phyloP scores from a whole-genome alignment of 345 rosid species.

The Murraya koenigii region DNA sequence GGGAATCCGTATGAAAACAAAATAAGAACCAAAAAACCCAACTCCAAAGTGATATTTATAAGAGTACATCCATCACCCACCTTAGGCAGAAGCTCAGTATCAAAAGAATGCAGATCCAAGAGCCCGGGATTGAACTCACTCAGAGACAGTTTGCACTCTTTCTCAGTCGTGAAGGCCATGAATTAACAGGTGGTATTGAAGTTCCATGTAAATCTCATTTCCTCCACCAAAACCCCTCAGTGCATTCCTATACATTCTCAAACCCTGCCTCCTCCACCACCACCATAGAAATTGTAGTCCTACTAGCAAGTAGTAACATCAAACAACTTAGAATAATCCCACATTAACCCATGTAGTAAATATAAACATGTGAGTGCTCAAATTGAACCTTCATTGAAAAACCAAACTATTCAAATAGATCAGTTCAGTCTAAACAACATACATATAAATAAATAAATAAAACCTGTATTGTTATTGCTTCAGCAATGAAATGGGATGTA shows the following conservation, averaged over 20 bases:
- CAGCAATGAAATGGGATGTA: neutral
- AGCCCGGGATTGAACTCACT: slow-evolving; percentile 92
- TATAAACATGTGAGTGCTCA: neutral
- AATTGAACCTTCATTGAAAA: neutral
- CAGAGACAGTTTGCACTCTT: slow-evolving; percentile 63
- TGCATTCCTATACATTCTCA: slow-evolving; percentile 58
- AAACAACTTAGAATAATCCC: slow-evolving; percentile 1
- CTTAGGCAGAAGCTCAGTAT: slow-evolving; percentile 96
- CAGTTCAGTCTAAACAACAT: neutral
- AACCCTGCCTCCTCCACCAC: slow-evolving; percentile 48
- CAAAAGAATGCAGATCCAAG: slow-evolving; percentile 90
- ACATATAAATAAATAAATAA: neutral
- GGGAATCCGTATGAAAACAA: neutral
- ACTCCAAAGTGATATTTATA: neutral
- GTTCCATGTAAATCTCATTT: slow-evolving; percentile 65
- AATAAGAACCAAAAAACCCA: neutral
- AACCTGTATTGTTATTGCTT: no score
- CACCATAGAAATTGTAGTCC: no score
- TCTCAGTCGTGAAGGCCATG: slow-evolving; percentile 51
- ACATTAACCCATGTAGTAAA: neutral
- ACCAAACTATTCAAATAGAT: neutral
- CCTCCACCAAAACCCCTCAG: slow-evolving; percentile 68
- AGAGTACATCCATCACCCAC: slow-evolving; percentile 23
- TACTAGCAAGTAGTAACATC: slow-evolving; percentile 9
- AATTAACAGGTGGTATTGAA: slow-evolving; percentile 66